Evolutionary conservation across 2,329 filamentous ascomycete genomes (phyloP).

Genomic region (Ceratocystis diversiconidia): DNA sequence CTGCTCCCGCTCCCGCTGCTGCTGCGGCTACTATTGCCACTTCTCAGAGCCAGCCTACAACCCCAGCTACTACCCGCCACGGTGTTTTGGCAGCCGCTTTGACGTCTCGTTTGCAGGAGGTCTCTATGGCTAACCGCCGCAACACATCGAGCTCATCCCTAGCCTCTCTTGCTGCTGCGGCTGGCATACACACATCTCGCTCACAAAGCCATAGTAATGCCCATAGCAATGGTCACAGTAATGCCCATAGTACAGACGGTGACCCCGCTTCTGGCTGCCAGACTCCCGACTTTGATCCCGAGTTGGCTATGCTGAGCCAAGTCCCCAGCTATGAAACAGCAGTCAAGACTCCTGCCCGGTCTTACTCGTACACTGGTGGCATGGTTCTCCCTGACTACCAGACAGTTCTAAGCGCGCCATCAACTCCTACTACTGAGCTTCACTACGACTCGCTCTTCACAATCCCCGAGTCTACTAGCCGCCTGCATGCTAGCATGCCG

Average conservation of each 20-base stretch:
- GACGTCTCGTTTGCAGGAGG: conserved; percentile 55
- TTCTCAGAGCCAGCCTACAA: not conserved
- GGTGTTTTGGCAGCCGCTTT: conserved; percentile 28
- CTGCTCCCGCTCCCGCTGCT: not conserved
- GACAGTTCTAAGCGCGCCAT: conserved; percentile 36
- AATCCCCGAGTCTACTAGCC: conserved; percentile 12
- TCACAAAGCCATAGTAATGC: conserved; percentile 15
- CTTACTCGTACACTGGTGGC: conserved; percentile 35
- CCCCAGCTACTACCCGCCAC: conserved; percentile 16
- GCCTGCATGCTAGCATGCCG: conserved; percentile 17
- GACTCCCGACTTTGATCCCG: conserved; percentile 42
- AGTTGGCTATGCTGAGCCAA: conserved; percentile 52
- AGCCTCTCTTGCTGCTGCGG: conserved; percentile 31
- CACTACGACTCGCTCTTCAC: conserved; percentile 17
- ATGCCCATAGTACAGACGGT: conserved; percentile 30
- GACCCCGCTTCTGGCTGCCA: conserved; percentile 34
- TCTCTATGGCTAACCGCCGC: conserved; percentile 37
- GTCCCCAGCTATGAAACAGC: conserved; percentile 69
- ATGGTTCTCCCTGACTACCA: conserved; percentile 51
- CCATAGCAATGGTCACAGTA: conserved; percentile 20
- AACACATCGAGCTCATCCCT: conserved; percentile 35
- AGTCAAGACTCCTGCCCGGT: conserved; percentile 47
- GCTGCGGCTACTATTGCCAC: conserved; percentile 3
- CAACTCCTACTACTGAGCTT: conserved; percentile 14
- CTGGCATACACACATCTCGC: conserved; percentile 27